Conservation (phyloP, 1,284 basidiomycete genomes). For the Schizopora paradoxa region DNA sequence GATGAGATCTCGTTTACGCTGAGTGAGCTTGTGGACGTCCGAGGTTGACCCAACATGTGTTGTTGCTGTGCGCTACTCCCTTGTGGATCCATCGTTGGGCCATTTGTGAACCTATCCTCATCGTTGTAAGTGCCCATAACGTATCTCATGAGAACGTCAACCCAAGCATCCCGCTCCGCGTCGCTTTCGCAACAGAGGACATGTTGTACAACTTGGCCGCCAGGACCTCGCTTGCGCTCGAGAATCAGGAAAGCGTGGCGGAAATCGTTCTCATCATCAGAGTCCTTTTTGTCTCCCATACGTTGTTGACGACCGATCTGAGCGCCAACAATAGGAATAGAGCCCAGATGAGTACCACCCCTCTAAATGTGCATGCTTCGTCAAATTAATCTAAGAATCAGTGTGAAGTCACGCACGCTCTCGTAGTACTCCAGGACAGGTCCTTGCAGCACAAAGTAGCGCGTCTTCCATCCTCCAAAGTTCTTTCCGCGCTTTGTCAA, state of each 20-base stretch:
- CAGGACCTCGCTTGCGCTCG: slow-evolving; percentile 70
- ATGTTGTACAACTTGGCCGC: slow-evolving; percentile 73
- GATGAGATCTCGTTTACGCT: slow-evolving; percentile 29
- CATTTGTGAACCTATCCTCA: slow-evolving; percentile 35
- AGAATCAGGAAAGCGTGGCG: slow-evolving; percentile 97
- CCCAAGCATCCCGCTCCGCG: slow-evolving; percentile 89
- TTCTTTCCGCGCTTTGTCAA: slow-evolving; percentile 96
- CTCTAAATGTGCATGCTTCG: slow-evolving; percentile 43
- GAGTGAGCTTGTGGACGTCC: slow-evolving; percentile 54
- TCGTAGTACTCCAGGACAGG: slow-evolving; percentile 92
- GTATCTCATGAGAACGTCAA: slow-evolving; percentile 86
- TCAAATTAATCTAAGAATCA: slow-evolving; percentile 14
- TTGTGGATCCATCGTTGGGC: neutral
- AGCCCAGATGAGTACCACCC: slow-evolving; percentile 85
- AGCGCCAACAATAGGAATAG: slow-evolving; percentile 80
- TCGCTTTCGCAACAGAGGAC: slow-evolving; percentile 97
- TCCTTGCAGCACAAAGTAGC: slow-evolving; percentile 89
- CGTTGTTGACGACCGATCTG: slow-evolving; percentile 77
- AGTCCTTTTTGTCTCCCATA: slow-evolving; percentile 38
- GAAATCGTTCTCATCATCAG: slow-evolving; percentile 88
- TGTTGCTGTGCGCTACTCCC: slow-evolving; percentile 9
- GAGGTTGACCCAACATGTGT: slow-evolving; percentile 31
- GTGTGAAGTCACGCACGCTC: slow-evolving; percentile 55
- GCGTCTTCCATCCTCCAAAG: slow-evolving; percentile 94
- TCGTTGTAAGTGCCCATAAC: slow-evolving; percentile 70